Conservation (phyloP, 495 filamentous ascomycete genomes). For the Opeltia flavorubescens region DNA sequence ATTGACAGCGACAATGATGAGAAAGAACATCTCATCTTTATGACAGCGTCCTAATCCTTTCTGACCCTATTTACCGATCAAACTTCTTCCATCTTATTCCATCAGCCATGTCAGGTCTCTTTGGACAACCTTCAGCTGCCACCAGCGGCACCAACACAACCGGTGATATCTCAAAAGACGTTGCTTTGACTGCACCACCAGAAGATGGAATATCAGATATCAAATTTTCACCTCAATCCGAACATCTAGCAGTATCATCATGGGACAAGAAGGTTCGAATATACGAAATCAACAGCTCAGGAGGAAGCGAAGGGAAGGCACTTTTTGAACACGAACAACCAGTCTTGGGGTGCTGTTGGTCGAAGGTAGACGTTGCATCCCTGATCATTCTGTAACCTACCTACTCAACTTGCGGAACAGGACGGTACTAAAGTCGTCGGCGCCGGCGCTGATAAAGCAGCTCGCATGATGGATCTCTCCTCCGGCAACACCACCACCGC, state of each 20-base stretch:
- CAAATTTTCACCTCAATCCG: constrained; percentile 59
- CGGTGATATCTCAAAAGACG: constrained; percentile 83
- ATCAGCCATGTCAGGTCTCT: constrained; percentile 50
- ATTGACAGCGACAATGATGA: too few species aligned
- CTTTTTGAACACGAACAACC: constrained; percentile 64
- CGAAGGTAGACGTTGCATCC: constrained; percentile 46
- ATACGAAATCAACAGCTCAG: constrained; percentile 65
- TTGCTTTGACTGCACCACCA: constrained; percentile 59
- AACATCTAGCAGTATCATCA: constrained; percentile 71
- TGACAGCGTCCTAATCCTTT: too few species aligned
- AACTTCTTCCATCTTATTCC: background rate
- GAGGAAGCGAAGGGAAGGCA: constrained; percentile 62
- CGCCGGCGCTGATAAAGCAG: constrained; percentile 72
- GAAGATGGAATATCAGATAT: constrained; percentile 79
- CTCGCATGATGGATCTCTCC: constrained; percentile 62
- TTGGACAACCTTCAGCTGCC: constrained; percentile 33
- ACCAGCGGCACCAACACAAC: constrained; percentile 48
- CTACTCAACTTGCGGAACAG: constrained; percentile 20
- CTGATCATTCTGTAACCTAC: background rate
- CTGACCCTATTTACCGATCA: background rate
- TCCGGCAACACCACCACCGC: constrained; percentile 32
- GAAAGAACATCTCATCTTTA: too few species aligned
- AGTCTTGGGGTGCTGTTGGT: constrained; percentile 69
- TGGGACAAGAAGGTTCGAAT: constrained; percentile 94
- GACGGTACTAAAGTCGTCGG: constrained; percentile 66